These are phyloP conservation scores for Suillus subaureus DNA, from an alignment of 768 basidiomycete genomes.

Conservation along the genomic window DNA sequence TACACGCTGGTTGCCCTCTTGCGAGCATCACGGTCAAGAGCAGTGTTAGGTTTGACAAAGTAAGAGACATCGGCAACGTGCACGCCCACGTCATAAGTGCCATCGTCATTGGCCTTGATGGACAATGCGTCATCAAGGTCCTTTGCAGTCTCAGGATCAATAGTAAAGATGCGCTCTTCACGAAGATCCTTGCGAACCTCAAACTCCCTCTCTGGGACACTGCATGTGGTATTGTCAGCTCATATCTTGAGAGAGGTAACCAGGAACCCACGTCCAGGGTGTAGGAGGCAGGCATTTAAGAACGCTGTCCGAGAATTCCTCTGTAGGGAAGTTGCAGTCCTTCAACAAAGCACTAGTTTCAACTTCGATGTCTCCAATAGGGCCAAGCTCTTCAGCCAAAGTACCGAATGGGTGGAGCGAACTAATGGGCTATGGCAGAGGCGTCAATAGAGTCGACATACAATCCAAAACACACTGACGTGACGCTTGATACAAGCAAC, in stretches of 20 bases:
- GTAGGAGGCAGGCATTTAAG: slow-evolving; percentile 94
- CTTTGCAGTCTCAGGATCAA: slow-evolving; percentile 87
- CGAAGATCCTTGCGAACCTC: slow-evolving; percentile 90
- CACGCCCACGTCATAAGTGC: slow-evolving; percentile 90
- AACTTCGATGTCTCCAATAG: slow-evolving; percentile 98
- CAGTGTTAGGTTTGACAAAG: slow-evolving; percentile 93
- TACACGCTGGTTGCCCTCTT: slow-evolving; percentile 98
- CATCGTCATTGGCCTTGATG: slow-evolving; percentile 86
- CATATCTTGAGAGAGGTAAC: background rate
- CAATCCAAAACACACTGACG: slow-evolving; percentile 49
- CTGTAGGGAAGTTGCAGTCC: slow-evolving; percentile 98
- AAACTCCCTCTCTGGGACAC: slow-evolving; percentile 87
- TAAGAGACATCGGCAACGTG: slow-evolving; percentile 96
- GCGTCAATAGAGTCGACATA: slow-evolving; percentile 18
- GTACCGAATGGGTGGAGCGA: slow-evolving; percentile 99
- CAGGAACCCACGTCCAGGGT: slow-evolving; percentile 78
- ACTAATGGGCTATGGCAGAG: slow-evolving; percentile 70
- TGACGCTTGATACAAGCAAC: slow-evolving; percentile 99
- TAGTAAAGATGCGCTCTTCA: slow-evolving; percentile 83
- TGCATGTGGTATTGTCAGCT: slow-evolving; percentile 31
- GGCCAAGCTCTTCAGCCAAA: slow-evolving; percentile 94
- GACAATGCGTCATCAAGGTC: slow-evolving; percentile 97
- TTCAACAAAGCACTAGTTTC: slow-evolving; percentile 97
- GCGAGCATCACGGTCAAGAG: slow-evolving; percentile 97
- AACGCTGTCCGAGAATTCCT: slow-evolving; percentile 95